phyloP scores from a whole-genome alignment of 164 flowering plant genomes.

The Platanus orientalis region DNA sequence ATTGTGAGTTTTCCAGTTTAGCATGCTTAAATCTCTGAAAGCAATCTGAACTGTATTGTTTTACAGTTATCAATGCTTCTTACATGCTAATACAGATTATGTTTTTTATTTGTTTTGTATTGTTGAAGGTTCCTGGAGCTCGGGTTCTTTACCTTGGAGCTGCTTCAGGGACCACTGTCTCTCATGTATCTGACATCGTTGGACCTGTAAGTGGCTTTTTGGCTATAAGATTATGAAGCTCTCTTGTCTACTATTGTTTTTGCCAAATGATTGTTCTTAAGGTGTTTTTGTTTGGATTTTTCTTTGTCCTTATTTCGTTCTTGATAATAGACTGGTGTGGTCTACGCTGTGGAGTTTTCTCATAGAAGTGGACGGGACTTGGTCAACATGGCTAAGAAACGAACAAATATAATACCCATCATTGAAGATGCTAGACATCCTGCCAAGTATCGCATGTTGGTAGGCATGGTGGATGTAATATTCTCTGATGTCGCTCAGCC shows the following conservation, averaged over 20 bases:
- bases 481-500: slow-evolving; percentile 99
- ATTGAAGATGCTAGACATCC: slow-evolving; percentile 98
- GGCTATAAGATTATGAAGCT: neutral
- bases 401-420: slow-evolving; percentile 87
- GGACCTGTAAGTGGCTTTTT: slow-evolving; percentile 72
- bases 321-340: slow-evolving; percentile 66
- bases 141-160: slow-evolving; percentile 90
- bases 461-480: slow-evolving; percentile 91
- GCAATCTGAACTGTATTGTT: neutral
- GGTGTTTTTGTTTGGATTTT: neutral
- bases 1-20: slow-evolving; percentile 53
- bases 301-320: neutral
- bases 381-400: slow-evolving; percentile 97
- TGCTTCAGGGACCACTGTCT: slow-evolving; percentile 96
- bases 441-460: slow-evolving; percentile 87
- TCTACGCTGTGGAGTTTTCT: slow-evolving; percentile 96
- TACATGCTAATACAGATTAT: neutral
- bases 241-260: neutral
- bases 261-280: neutral
- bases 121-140: slow-evolving; percentile 72
- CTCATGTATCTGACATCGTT: slow-evolving; percentile 95
- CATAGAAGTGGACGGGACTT: slow-evolving; percentile 98
- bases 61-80: neutral
- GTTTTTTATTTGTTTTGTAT: neutral
- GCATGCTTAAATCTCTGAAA: neutral